A percentile compares a stretch with the other conserved stretches of the same genome.
These are phyloP conservation scores for Acer yangbiense DNA, from an alignment of 345 rosid species.

Conservation along the genomic window DNA sequence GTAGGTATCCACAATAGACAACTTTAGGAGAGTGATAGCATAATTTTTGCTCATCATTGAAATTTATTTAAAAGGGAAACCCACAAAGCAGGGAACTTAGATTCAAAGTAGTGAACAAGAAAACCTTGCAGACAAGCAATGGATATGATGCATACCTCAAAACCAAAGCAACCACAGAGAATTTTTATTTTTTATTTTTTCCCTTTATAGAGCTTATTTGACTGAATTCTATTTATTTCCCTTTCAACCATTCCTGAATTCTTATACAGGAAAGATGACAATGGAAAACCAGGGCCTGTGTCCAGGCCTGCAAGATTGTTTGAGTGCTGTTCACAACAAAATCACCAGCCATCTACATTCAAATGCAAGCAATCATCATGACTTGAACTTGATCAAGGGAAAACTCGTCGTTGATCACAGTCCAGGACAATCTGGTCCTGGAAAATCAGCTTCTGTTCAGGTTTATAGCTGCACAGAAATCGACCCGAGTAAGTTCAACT, in stretches of 20 bases:
- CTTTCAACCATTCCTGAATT: not conserved
- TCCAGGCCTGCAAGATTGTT: conserved; percentile 12
- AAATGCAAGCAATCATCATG: not conserved
- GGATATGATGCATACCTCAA: conserved; percentile 37
- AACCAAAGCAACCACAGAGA: conserved; percentile 21
- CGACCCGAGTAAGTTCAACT: conserved; percentile 45
- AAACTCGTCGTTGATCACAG: conserved; percentile 33
- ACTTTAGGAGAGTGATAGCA: not conserved
- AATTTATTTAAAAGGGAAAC: not conserved
- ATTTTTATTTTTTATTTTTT: not conserved
- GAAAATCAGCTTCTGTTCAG: conserved; percentile 49
- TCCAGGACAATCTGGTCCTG: conserved; percentile 48
- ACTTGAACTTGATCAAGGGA: conserved; percentile 39
- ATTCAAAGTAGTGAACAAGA: conserved; percentile 18
- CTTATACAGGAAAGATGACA: not conserved
- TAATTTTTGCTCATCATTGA: no score
- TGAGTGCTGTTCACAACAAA: conserved; percentile 11
- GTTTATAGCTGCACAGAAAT: conserved; percentile 45
- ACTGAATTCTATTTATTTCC: not conserved
- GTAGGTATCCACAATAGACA: not conserved
- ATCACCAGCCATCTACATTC: not conserved
- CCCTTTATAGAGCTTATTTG: not conserved
- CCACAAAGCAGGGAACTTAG: not conserved
- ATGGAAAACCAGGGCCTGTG: conserved; percentile 13
- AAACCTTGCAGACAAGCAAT: conserved; percentile 41